Evolutionary conservation across 2,329 filamentous ascomycete genomes (phyloP).

Genomic region (Chaetomiaceae sp.): DNA sequence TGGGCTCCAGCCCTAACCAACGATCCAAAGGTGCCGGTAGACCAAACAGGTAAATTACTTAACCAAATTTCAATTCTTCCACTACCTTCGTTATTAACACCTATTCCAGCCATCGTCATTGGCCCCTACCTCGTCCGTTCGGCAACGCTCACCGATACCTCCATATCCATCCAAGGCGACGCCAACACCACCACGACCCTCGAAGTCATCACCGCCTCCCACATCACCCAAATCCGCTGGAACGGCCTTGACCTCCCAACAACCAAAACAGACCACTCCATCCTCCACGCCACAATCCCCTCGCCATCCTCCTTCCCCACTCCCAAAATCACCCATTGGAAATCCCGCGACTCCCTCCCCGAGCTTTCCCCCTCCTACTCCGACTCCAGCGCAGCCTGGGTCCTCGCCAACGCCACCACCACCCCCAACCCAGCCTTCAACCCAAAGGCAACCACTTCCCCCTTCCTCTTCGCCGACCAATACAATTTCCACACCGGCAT

Average conservation of each 20-base stretch:
- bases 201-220: slow-evolving; percentile 4
- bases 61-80: too few species aligned
- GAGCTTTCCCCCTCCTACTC: slow-evolving; percentile 1
- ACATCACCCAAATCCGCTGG: slow-evolving; percentile 3
- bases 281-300: slow-evolving; percentile 4
- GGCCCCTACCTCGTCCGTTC: slow-evolving; percentile 5
- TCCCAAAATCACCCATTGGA: slow-evolving; percentile 1
- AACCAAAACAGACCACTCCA: slow-evolving; percentile 4
- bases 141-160: neutral
- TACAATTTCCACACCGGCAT: slow-evolving; percentile 11
- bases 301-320: neutral
- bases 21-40: slow-evolving; percentile 1
- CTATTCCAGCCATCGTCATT: too few species aligned
- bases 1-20: slow-evolving; percentile 6
- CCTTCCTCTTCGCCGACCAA: neutral
- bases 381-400: neutral
- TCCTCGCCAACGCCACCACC: neutral
- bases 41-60: neutral
- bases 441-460: neutral
- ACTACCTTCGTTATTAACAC: too few species aligned
- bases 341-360: slow-evolving; percentile 4
- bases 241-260: neutral
- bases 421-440: neutral
- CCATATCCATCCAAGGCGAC: slow-evolving; percentile 4
- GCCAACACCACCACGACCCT: neutral